A percentile compares a stretch with the other conserved stretches of the same genome.
These are phyloP conservation scores for Marasmius sp. DNA, from an alignment of 1,284 basidiomycete genomes.

Conservation along the genomic window DNA sequence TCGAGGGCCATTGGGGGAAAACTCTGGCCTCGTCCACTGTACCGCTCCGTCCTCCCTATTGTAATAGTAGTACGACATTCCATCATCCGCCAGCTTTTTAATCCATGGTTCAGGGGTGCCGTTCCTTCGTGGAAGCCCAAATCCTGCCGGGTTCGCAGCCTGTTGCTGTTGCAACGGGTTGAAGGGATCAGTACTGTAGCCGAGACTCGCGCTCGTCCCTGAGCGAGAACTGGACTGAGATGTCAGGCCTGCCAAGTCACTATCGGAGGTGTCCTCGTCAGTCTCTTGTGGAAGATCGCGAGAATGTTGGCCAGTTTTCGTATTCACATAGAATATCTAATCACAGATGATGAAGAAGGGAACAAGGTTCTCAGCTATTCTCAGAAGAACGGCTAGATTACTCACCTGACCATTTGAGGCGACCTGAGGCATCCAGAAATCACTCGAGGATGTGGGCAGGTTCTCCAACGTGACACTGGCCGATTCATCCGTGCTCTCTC, in stretches of 20 bases:
- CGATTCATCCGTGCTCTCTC: constrained; percentile 23
- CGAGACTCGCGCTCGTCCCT: constrained; percentile 51
- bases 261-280: constrained; percentile 61
- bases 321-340: constrained; percentile 93
- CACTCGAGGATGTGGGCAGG: constrained; percentile 50
- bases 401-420: constrained; percentile 72
- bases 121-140: constrained; percentile 57
- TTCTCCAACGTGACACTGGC: constrained; percentile 22
- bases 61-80: constrained; percentile 78
- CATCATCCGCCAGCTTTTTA: constrained; percentile 79
- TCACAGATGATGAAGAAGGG: constrained; percentile 3
- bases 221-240: constrained; percentile 57
- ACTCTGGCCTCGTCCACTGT: constrained; percentile 66
- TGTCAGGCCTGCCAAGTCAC: constrained; percentile 56
- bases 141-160: constrained; percentile 45
- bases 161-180: constrained; percentile 15
- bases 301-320: constrained; percentile 84
- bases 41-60: constrained; percentile 72
- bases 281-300: constrained; percentile 80
- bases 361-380: constrained; percentile 6
- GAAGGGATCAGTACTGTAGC: constrained; percentile 37
- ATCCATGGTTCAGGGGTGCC: constrained; percentile 79
- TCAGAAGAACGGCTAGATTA: constrained; percentile 8
- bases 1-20: constrained; percentile 13
- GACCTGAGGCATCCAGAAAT: constrained; percentile 81